Conservation (phyloP, 345 rosid genomes). For the Arabis alpina region DNA sequence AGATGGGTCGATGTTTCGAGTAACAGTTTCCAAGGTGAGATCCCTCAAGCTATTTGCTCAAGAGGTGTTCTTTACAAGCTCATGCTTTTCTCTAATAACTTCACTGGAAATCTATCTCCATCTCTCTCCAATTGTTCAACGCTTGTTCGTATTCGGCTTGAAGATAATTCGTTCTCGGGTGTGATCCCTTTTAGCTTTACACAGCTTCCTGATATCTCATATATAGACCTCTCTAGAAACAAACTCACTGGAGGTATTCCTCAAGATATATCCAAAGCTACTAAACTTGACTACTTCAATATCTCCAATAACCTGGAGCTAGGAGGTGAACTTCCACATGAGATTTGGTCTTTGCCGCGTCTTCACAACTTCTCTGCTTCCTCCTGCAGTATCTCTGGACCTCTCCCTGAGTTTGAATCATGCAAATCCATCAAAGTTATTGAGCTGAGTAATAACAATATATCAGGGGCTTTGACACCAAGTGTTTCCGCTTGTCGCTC, state of each 20-base stretch:
- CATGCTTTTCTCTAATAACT: slow-evolving; percentile 81
- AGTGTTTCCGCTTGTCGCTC: slow-evolving; percentile 61
- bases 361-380: slow-evolving; percentile 89
- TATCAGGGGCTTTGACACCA: slow-evolving; percentile 58
- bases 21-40: slow-evolving; percentile 69
- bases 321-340: slow-evolving; percentile 61
- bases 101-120: slow-evolving; percentile 64
- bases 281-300: slow-evolving; percentile 76
- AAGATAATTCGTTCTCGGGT: slow-evolving; percentile 87
- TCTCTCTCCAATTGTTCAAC: slow-evolving; percentile 79
- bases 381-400: slow-evolving; percentile 65
- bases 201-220: slow-evolving; percentile 66
- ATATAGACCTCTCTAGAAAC: slow-evolving; percentile 80
- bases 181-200: slow-evolving; percentile 67
- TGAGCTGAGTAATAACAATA: slow-evolving; percentile 62
- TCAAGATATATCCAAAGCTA: slow-evolving; percentile 56
- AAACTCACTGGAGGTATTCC: slow-evolving; percentile 77
- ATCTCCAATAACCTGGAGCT: slow-evolving; percentile 68
- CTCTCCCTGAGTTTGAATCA: slow-evolving; percentile 59
- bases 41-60: slow-evolving; percentile 81
- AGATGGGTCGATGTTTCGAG: slow-evolving; percentile 91
- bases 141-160: slow-evolving; percentile 78
- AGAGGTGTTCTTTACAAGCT: slow-evolving; percentile 70
- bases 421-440: slow-evolving; percentile 69
- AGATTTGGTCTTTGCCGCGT: slow-evolving; percentile 64